Evolutionary conservation across 768 basidiomycete genomes (phyloP).

Genomic region (Rhizopogon vesiculosus): DNA sequence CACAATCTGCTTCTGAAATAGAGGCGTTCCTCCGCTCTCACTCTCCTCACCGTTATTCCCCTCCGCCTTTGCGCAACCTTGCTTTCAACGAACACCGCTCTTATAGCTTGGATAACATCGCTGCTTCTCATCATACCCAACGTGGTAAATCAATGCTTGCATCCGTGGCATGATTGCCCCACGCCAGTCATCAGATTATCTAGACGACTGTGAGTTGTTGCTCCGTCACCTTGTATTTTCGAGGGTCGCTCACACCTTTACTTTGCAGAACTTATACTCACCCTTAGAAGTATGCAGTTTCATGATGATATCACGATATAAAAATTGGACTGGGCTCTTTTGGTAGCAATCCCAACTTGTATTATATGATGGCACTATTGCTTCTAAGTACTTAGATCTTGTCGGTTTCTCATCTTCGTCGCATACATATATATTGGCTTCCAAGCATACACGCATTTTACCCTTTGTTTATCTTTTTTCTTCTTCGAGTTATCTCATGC

Average conservation of each 20-base stretch:
- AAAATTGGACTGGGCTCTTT: neutral
- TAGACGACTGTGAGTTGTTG: neutral
- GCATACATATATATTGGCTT: neutral
- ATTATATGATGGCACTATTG: neutral
- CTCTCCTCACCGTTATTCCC: slow-evolving; percentile 19
- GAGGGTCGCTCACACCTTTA: neutral
- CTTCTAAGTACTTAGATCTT: too few relatives aligned
- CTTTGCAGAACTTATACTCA: neutral
- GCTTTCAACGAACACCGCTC: slow-evolving; percentile 17
- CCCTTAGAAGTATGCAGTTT: neutral
- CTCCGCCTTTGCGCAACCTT: slow-evolving; percentile 12
- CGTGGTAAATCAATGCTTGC: slow-evolving; percentile 15
- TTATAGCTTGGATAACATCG: slow-evolving; percentile 25
- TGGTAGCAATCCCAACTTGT: neutral
- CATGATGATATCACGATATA: neutral
- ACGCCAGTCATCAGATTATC: slow-evolving; percentile 7
- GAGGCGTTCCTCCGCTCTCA: slow-evolving; percentile 42
- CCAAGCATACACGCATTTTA: neutral
- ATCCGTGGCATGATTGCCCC: slow-evolving; percentile 5
- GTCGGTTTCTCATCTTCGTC: neutral
- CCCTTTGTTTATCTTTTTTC: neutral
- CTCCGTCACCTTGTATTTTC: too few relatives aligned
- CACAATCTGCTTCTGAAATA: slow-evolving; percentile 50
- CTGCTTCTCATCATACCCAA: slow-evolving; percentile 23
- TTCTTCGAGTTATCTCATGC: neutral